phyloP scores from a whole-genome alignment of 2,329 filamentous ascomycete genomes.

The Aspergillus sp. region DNA sequence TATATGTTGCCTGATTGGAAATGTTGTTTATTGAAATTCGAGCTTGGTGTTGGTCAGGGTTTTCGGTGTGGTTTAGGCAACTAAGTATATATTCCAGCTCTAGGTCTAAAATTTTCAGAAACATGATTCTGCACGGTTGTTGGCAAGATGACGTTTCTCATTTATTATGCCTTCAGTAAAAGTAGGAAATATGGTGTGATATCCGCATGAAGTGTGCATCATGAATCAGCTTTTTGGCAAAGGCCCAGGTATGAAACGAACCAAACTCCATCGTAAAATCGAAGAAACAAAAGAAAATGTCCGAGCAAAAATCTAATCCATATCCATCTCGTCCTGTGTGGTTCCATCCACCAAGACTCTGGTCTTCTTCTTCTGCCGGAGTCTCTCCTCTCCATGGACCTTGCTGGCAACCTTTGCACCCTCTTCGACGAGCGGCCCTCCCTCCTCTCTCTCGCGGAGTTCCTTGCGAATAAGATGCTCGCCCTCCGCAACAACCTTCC shows the following conservation, averaged over 20 bases:
- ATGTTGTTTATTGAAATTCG: not conserved
- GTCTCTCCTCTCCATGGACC: slow-evolving; percentile 42
- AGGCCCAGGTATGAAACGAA: slow-evolving; percentile 10
- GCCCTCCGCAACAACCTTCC: slow-evolving; percentile 88
- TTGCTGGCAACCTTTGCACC: slow-evolving; percentile 34
- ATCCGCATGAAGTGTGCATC: slow-evolving; percentile 2
- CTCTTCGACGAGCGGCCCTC: slow-evolving; percentile 33
- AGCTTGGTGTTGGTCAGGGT: not conserved
- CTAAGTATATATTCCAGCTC: not conserved
- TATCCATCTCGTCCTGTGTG: slow-evolving; percentile 48
- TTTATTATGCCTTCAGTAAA: slow-evolving; percentile 4
- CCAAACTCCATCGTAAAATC: slow-evolving; percentile 12
- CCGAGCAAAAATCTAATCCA: slow-evolving; percentile 38
- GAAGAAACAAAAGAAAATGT: slow-evolving; percentile 7
- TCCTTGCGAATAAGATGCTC: slow-evolving; percentile 83
- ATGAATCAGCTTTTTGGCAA: slow-evolving; percentile 7
- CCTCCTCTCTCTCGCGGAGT: slow-evolving; percentile 58
- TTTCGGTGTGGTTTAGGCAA: not conserved
- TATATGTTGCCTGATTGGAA: not conserved
- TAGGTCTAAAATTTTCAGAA: not conserved
- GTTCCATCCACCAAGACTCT: slow-evolving; percentile 46
- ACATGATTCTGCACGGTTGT: not conserved
- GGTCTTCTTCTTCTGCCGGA: slow-evolving; percentile 45
- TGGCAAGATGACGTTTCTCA: not conserved
- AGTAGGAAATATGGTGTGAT: slow-evolving; percentile 3